Base-by-base conservation (phyloP, 1,284 basidiomycete species). In the Naganishia cerealis region DNA sequence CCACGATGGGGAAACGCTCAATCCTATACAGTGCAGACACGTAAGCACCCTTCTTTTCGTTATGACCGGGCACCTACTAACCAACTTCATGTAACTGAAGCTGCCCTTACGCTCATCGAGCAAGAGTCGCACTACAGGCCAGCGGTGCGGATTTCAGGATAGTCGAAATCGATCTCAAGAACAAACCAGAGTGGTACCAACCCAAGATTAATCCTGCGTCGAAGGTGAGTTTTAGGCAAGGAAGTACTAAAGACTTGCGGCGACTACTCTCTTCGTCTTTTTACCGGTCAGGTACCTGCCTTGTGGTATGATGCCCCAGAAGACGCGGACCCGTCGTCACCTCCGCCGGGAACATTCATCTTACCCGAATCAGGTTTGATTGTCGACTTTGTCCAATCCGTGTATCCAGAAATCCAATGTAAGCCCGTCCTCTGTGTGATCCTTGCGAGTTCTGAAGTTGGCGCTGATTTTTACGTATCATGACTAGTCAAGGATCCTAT, bases 381-480 rank as follows among this genome's bases (percentile, higher is more conserved):
- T 67, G 82, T 88, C 66, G 86, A 88, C 74, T 87, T 88, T 78
- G 72, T 87, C 67, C 84, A 85, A 9, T 86, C 88, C 72, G 74
- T 86, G 58, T 84, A 78, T 74, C 85, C 84, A 18, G 18, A 62
- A 4, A 40, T 69, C n/a, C 63, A 59, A 18, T 66, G 68, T 66
- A 36, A 46, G 63, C 50, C 87, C 21, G 81, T 87, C 15, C 86
- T 87, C 29, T 10, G 3, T 6, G 36, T 24, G 12, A 18, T 15
- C 15, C 24, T 24, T 13, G 13, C n/a, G 10, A 26, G 29, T 12
- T 24, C n/a, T 10, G 15, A n/a, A 39, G 16, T 18, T 38, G 33
- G 5, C 21, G 48, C 56, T 53, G 24, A 53, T 55, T 1, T 18
- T 4, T 7, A 16, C 38, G 0, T 21, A n/a, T 33, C 16, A 0